These are phyloP conservation scores for Rhynchospora pubera DNA, from an alignment of 176 grass and related monocot genomes.

Conservation along the genomic window DNA sequence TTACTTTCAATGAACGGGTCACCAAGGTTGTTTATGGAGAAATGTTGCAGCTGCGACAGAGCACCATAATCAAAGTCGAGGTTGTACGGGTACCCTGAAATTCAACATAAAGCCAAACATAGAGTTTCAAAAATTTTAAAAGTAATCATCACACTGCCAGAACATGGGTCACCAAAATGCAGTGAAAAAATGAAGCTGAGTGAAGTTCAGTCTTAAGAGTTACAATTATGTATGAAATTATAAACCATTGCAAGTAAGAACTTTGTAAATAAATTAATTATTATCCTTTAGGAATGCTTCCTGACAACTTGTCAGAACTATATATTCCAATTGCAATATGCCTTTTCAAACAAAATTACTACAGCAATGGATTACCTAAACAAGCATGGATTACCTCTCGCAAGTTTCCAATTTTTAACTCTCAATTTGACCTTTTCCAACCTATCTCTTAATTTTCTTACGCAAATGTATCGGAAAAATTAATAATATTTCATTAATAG, in stretches of 20 bases:
- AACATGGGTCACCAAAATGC: background rate
- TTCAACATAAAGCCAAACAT: background rate
- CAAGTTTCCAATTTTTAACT: background rate
- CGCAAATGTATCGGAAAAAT: background rate
- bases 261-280: background rate
- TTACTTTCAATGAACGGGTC: constrained; percentile 93
- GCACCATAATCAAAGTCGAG: constrained; percentile 82
- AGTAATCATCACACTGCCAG: background rate
- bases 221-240: background rate
- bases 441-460: background rate
- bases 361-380: background rate
- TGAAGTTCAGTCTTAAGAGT: too few relatives aligned
- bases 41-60: constrained; percentile 57
- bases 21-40: constrained; percentile 80
- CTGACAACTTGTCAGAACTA: background rate
- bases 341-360: background rate
- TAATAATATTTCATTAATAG: background rate
- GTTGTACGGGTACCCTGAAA: constrained; percentile 76
- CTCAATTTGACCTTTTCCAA: background rate
- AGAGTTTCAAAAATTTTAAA: background rate
- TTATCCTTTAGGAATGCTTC: background rate
- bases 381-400: background rate
- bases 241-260: background rate
- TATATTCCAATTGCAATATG: background rate
- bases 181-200: too few relatives aligned